A percentile compares a stretch with the other conserved stretches of the same genome.
Evolutionary conservation across 2,329 filamentous ascomycete species (phyloP).

Genomic region (Mycocentrospora acerina): DNA sequence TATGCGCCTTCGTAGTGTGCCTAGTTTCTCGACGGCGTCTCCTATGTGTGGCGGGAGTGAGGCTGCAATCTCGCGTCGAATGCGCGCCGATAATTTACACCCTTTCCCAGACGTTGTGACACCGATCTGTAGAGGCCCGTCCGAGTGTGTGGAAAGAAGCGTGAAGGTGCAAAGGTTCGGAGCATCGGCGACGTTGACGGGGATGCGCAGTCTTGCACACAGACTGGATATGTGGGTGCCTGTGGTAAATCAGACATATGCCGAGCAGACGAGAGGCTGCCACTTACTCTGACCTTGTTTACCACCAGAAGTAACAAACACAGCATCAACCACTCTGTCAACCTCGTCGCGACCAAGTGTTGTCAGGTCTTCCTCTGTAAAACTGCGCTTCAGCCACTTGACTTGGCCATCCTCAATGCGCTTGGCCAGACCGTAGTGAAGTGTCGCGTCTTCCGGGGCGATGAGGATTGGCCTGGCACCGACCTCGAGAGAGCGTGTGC

Average conservation of each 20-base stretch:
- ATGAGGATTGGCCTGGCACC: constrained; percentile 81
- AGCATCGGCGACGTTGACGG: constrained; percentile 88
- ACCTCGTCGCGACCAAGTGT: constrained; percentile 79
- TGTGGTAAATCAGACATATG: constrained; percentile 38
- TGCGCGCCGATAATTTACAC: constrained; percentile 87
- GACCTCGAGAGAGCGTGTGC: constrained; percentile 74
- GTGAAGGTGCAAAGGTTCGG: constrained; percentile 86
- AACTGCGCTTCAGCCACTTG: constrained; percentile 65
- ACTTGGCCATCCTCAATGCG: constrained; percentile 67
- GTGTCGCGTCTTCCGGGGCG: constrained; percentile 63
- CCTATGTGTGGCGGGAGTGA: constrained; percentile 76
- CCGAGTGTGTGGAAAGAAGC: constrained; percentile 82
- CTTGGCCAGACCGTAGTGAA: constrained; percentile 63
- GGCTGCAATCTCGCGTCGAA: constrained; percentile 83
- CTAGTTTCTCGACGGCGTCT: constrained; percentile 73
- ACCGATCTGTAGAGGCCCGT: constrained; percentile 90
- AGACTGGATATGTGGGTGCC: constrained; percentile 69
- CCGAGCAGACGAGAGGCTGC: not conserved
- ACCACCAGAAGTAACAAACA: constrained; percentile 74
- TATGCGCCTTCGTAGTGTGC: constrained; percentile 51
- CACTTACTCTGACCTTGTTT: constrained; percentile 51
- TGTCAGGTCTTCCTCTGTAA: constrained; percentile 71
- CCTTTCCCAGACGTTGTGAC: constrained; percentile 94
- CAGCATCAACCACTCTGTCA: constrained; percentile 77
- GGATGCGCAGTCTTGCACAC: constrained; percentile 79